Conservation (phyloP, 257 asterid species). For the Salvia splendens region DNA sequence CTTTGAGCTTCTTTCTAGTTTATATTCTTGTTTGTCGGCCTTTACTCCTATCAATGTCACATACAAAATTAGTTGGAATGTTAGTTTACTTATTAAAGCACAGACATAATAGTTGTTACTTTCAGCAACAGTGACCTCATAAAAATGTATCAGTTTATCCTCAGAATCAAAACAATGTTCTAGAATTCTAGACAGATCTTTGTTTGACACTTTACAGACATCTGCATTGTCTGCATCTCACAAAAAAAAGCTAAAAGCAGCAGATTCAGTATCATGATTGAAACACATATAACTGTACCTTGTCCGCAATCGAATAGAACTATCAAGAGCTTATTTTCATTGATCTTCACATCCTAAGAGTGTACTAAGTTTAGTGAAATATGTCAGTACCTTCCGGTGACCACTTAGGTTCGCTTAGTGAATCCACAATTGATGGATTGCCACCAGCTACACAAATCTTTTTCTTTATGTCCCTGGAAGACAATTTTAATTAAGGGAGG, state of each 20-base stretch:
- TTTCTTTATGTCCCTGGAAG: conserved; percentile 58
- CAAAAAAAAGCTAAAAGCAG: neutral
- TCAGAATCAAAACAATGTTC: neutral
- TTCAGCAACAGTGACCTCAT: neutral
- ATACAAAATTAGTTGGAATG: too few relatives aligned
- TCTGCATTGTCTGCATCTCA: neutral
- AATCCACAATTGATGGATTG: conserved; percentile 69
- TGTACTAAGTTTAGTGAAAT: neutral
- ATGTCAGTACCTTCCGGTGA: conserved; percentile 76
- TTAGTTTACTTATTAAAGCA: neutral
- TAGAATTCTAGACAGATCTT: neutral
- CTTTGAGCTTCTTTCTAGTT: too few relatives aligned
- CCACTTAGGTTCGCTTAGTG: conserved; percentile 98
- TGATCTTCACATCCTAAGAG: conserved; percentile 15
- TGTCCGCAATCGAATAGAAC: conserved; percentile 3
- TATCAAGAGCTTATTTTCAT: conserved; percentile 18
- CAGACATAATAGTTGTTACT: neutral
- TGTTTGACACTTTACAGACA: neutral
- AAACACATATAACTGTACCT: neutral
- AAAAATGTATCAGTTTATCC: neutral
- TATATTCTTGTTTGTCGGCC: too few relatives aligned
- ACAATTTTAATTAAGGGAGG: conserved; percentile 13
- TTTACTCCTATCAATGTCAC: neutral
- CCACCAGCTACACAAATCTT: conserved; percentile 92
- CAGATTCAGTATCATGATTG: neutral